Conservation (phyloP, 1,284 basidiomycete genomes). For the Malassezia pachydermatis region DNA sequence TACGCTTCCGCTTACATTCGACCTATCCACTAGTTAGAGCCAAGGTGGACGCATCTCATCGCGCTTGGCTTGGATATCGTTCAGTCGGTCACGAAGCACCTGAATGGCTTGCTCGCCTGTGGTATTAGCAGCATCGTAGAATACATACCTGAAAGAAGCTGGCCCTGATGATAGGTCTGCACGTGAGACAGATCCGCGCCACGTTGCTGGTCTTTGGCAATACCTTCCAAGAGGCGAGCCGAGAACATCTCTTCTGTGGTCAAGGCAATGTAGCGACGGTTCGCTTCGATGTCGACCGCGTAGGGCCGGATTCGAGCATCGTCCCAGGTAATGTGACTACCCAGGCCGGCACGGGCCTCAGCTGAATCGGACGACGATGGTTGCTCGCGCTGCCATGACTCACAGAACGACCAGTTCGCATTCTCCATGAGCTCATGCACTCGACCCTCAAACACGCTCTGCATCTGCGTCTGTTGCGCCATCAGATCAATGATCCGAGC, state of each 20-base stretch:
- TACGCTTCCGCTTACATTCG: conserved; percentile 76
- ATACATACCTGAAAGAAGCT: conserved; percentile 2
- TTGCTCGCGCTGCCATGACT: conserved; percentile 8
- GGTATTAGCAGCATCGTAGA: neutral
- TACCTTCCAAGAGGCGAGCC: conserved; percentile 4
- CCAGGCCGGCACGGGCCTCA: conserved; percentile 6
- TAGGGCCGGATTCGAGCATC: conserved; percentile 2
- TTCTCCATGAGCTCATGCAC: conserved; percentile 7
- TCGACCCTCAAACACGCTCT: conserved; percentile 13
- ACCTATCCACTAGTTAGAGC: neutral
- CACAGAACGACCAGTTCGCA: conserved; percentile 12
- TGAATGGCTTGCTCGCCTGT: conserved; percentile 10
- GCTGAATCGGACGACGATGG: neutral
- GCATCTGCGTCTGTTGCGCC: conserved; percentile 17
- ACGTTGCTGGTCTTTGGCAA: conserved; percentile 1
- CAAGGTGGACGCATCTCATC: conserved; percentile 2
- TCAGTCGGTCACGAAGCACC: conserved; percentile 5
- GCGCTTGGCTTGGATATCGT: conserved; percentile 2
- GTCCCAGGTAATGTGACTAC: conserved; percentile 6
- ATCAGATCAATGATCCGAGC: conserved; percentile 16
- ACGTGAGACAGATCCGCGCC: conserved; percentile 6
- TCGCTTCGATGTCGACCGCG: conserved; percentile 4
- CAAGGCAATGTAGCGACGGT: conserved; percentile 13
- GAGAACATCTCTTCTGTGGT: conserved; percentile 8
- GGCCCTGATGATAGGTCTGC: conserved; percentile 4